Conservation (phyloP, 2,329 filamentous ascomycete species). For the Penicillium sp. region DNA sequence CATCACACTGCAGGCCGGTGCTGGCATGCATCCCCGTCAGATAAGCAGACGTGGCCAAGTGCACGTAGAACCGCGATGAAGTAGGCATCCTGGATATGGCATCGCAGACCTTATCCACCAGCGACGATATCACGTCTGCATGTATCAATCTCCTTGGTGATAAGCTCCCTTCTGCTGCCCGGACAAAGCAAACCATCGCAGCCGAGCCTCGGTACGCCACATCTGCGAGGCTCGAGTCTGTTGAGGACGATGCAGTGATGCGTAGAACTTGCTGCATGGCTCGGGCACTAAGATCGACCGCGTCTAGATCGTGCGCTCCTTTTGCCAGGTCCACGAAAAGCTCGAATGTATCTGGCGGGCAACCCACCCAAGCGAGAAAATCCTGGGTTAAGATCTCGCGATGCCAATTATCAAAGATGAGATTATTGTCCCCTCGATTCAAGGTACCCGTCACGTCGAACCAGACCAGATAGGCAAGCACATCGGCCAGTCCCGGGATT, state of each 20-base stretch:
- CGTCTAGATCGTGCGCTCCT: constrained; percentile 13
- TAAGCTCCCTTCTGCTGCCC: constrained; percentile 2
- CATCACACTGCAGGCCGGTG: constrained; percentile 34
- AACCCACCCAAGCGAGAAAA: constrained; percentile 44
- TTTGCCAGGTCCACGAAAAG: constrained; percentile 39
- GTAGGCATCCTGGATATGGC: constrained; percentile 34
- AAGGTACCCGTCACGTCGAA: constrained; percentile 43
- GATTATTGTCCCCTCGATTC: constrained; percentile 15
- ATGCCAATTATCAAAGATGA: constrained; percentile 48
- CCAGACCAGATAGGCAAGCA: constrained; percentile 45
- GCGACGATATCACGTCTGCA: constrained; percentile 26
- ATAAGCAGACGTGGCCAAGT: constrained; percentile 43
- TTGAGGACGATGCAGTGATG: constrained; percentile 20
- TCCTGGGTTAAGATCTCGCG: constrained; percentile 34
- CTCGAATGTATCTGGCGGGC: constrained; percentile 41
- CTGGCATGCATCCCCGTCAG: constrained; percentile 42
- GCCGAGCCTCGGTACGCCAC: constrained; percentile 41
- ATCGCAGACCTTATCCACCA: constrained; percentile 40
- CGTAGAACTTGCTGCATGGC: constrained; percentile 21
- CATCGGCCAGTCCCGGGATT: constrained; percentile 41
- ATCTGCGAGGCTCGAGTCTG: constrained; percentile 25
- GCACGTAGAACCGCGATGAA: constrained; percentile 43
- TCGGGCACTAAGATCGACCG: constrained; percentile 12
- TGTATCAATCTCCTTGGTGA: constrained; percentile 4
- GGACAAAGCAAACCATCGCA: constrained; percentile 35